Percentiles rank a stretch among this genome's conserved stretches.
phyloP scores from a whole-genome alignment of 106 monocot species.

The Allium fistulosum region DNA sequence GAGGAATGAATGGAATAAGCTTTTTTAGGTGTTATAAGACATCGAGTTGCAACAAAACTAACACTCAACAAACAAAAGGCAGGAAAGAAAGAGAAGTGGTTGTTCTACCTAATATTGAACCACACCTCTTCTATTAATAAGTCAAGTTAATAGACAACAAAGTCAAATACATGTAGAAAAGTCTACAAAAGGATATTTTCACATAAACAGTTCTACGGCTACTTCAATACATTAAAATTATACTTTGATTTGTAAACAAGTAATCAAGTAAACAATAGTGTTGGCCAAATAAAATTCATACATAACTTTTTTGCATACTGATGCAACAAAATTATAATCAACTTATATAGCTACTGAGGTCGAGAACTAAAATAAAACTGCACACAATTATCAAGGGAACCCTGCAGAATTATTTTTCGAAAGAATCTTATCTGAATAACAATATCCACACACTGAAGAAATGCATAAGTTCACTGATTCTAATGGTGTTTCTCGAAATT shows the following conservation, averaged over 20 bases:
- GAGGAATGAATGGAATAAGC: background rate
- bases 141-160: slow-evolving; percentile 4
- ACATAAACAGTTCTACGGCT: background rate
- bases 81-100: background rate
- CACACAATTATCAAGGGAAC: no score
- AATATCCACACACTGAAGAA: no score
- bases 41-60: slow-evolving; percentile 1
- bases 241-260: background rate
- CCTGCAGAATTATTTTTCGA: no score
- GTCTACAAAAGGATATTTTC: slow-evolving; percentile 7
- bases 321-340: no score
- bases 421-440: no score
- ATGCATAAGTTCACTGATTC: no score
- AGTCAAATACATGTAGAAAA: slow-evolving; percentile 2
- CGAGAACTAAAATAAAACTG: no score
- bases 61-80: background rate
- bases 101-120: slow-evolving; percentile 12
- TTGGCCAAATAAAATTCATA: background rate
- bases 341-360: no score
- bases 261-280: background rate
- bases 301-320: no score
- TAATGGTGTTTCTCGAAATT: no score
- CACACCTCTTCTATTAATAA: background rate
- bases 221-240: background rate
- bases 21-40: slow-evolving; percentile 4